A percentile compares a stretch with the other conserved stretches of the same genome.
Conservation (phyloP, 2,329 filamentous ascomycete genomes). For the Fusarium verrucosum region DNA sequence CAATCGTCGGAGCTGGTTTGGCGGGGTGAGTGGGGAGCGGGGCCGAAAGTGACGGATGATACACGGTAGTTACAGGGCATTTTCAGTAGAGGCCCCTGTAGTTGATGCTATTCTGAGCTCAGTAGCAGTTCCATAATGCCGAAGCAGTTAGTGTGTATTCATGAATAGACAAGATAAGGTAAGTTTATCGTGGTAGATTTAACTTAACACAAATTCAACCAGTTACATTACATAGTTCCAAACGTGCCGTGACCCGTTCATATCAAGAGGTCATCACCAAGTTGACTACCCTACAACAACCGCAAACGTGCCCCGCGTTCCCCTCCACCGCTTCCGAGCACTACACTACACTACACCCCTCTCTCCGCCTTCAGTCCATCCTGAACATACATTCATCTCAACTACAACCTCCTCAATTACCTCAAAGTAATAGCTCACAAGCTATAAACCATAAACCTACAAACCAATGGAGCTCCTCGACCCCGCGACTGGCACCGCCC, state of each 20-base stretch:
- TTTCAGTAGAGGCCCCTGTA: background rate
- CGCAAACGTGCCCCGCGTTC: conserved; percentile 28
- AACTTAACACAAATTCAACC: background rate
- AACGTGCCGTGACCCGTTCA: conserved; percentile 19
- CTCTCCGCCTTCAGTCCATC: conserved; percentile 13
- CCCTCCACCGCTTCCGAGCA: conserved; percentile 32
- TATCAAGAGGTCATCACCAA: background rate
- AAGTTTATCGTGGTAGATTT: background rate
- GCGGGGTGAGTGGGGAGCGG: conserved; percentile 40
- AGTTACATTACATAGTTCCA: conserved; percentile 22
- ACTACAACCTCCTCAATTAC: background rate
- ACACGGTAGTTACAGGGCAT: conserved; percentile 4
- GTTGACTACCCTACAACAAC: conserved; percentile 29
- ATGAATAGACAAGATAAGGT: rapidly evolving
- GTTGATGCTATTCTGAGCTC: background rate
- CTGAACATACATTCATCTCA: background rate
- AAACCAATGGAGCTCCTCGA: conserved; percentile 70
- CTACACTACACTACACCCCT: conserved; percentile 8
- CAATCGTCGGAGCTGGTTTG: conserved; percentile 24
- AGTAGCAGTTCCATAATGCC: background rate
- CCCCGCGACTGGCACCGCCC: conserved; percentile 73
- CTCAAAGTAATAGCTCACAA: background rate
- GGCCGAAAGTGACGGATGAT: conserved; percentile 32
- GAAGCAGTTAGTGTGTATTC: no score
- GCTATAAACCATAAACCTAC: background rate